Conservation (phyloP, 768 basidiomycete species). For the Boletus vermiculosoides region DNA sequence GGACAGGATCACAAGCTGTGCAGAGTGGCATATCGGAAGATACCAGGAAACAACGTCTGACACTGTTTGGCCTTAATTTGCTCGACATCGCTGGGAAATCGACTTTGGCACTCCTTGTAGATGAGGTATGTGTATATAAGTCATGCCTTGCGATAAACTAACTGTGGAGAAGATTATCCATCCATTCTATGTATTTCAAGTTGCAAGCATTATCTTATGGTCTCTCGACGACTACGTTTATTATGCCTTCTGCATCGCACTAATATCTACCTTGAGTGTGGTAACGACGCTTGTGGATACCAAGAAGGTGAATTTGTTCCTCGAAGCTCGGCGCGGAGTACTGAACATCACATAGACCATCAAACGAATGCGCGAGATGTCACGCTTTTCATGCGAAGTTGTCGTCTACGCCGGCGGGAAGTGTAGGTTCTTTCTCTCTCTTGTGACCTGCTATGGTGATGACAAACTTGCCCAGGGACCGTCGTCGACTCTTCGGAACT, state of each 20-base stretch:
- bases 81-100: conserved; percentile 92
- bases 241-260: conserved; percentile 94
- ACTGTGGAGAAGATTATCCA: conserved; percentile 68
- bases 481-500: conserved; percentile 72
- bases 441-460: not conserved
- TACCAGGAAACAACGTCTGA: conserved; percentile 60
- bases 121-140: conserved; percentile 65
- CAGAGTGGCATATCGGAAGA: conserved; percentile 59
- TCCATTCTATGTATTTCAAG: conserved; percentile 98
- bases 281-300: conserved; percentile 88
- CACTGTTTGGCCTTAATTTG: conserved; percentile 79
- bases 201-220: conserved; percentile 93
- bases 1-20: conserved; percentile 61
- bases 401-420: conserved; percentile 63
- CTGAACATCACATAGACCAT: conserved; percentile 61
- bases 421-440: conserved; percentile 50
- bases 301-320: conserved; percentile 59
- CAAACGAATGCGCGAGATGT: conserved; percentile 93
- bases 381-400: conserved; percentile 79
- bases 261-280: conserved; percentile 86
- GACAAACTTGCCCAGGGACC: conserved; percentile 49
- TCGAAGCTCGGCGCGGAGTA: not conserved
- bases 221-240: conserved; percentile 94
- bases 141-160: not conserved
- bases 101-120: conserved; percentile 70